Conservation (phyloP, 2,329 filamentous ascomycete genomes). For the Neurospora sp. region DNA sequence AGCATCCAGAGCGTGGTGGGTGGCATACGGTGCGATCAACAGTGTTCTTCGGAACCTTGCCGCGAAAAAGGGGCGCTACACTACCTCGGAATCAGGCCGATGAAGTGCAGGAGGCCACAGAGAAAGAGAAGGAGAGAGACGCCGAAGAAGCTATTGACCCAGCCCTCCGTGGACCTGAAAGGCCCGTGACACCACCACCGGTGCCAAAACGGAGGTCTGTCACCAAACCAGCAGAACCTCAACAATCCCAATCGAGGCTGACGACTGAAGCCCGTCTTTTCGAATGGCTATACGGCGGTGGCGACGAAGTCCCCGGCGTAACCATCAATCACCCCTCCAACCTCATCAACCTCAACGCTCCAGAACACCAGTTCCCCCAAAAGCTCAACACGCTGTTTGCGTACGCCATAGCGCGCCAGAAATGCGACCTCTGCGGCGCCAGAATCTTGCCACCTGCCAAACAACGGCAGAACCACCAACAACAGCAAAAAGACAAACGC, state of each 20-base stretch:
- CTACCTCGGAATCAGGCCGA: background rate
- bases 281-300: conserved; percentile 50
- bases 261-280: conserved; percentile 47
- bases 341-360: background rate
- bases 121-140: background rate
- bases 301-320: conserved; percentile 34
- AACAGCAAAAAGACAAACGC: background rate
- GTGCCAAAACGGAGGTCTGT: background rate
- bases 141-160: conserved; percentile 13
- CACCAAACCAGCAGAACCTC: background rate
- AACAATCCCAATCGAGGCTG: conserved; percentile 17
- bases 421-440: conserved; percentile 35
- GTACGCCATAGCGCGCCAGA: conserved; percentile 25
- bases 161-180: conserved; percentile 16
- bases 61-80: background rate
- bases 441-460: conserved; percentile 9
- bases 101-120: background rate
- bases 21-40: conserved; percentile 27
- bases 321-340: conserved; percentile 13
- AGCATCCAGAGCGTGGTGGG: conserved; percentile 34
- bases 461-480: background rate
- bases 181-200: background rate
- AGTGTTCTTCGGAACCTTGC: conserved; percentile 26
- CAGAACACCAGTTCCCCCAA: conserved; percentile 5
- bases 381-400: conserved; percentile 29